Conservation (phyloP, 2,329 filamentous ascomycete species). For the Phialemoniopsis sp. region DNA sequence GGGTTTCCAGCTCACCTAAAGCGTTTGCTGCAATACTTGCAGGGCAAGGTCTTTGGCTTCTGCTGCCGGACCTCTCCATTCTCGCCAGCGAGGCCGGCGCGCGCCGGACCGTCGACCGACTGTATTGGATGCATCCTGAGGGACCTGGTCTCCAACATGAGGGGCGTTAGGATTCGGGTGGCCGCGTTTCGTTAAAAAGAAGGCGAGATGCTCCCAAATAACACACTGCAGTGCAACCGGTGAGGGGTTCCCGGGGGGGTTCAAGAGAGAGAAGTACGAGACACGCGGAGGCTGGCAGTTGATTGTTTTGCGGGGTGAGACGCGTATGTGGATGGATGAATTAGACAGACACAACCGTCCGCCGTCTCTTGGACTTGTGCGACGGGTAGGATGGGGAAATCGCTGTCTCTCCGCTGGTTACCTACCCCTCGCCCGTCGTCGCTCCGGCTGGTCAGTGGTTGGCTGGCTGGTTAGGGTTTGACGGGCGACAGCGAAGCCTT, state of each 20-base stretch:
- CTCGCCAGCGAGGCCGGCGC: slow-evolving; percentile 35
- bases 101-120: slow-evolving; percentile 43
- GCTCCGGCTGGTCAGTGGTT: too few relatives aligned
- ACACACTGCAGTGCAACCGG: too few relatives aligned
- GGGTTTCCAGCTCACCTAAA: slow-evolving; percentile 46
- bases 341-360: slow-evolving; percentile 13
- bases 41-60: slow-evolving; percentile 59
- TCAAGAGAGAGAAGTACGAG: not conserved
- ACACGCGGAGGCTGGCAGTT: slow-evolving; percentile 1
- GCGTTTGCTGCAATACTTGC: slow-evolving; percentile 59
- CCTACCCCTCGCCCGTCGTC: too few relatives aligned
- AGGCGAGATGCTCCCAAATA: not conserved
- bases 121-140: slow-evolving; percentile 45
- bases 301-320: slow-evolving; percentile 14
- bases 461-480: too few relatives aligned
- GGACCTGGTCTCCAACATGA: not conserved
- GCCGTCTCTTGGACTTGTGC: slow-evolving; percentile 7
- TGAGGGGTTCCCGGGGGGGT: too few relatives aligned
- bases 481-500: too few relatives aligned
- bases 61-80: slow-evolving; percentile 48
- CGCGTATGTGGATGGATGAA: slow-evolving; percentile 14
- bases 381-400: too few relatives aligned
- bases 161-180: too few relatives aligned
- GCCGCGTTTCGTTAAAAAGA: too few relatives aligned
- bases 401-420: too few relatives aligned